Evolutionary conservation across 108 stramenopile species (phyloP).

Genomic region (Nannochloropsis granulata): DNA sequence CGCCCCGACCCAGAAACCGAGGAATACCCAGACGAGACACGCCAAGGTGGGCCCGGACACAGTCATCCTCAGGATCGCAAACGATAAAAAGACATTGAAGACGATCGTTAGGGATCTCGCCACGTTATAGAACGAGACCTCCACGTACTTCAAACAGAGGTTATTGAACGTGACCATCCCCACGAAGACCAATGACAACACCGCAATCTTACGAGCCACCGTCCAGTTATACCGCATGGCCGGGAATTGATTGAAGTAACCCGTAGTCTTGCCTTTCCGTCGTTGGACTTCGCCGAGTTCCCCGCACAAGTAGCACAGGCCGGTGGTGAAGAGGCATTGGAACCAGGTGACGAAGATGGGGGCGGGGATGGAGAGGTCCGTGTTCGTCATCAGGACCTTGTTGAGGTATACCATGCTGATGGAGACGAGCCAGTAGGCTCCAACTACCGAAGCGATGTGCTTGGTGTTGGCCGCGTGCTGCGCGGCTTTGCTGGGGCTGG

Average conservation of each 20-base stretch:
- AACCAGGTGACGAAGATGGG: conserved; percentile 92
- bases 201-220: conserved; percentile 48
- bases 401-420: conserved; percentile 83
- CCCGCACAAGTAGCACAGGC: conserved; percentile 66
- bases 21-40: conserved; percentile 63
- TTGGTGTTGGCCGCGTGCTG: not conserved
- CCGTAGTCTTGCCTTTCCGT: conserved; percentile 21
- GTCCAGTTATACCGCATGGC: conserved; percentile 51
- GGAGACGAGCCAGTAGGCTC: conserved; percentile 50
- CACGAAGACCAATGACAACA: conserved; percentile 68
- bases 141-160: conserved; percentile 75
- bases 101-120: conserved; percentile 80
- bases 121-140: conserved; percentile 92
- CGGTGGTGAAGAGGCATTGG: conserved; percentile 66
- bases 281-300: conserved; percentile 36
- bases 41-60: conserved; percentile 50
- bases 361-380: conserved; percentile 57
- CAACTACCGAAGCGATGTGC: conserved; percentile 46
- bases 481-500: not conserved
- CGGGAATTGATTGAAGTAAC: conserved; percentile 63
- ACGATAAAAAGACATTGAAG: conserved; percentile 75
- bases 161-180: conserved; percentile 94
- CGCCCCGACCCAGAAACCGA: conserved; percentile 70
- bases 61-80: conserved; percentile 52
- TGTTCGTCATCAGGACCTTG: conserved; percentile 66